Evolutionary conservation across 192 early-diverging fungal species (phyloP), one percentile per base, ranked within the genome.

Genomic region (Coemansia sp.): DNA sequence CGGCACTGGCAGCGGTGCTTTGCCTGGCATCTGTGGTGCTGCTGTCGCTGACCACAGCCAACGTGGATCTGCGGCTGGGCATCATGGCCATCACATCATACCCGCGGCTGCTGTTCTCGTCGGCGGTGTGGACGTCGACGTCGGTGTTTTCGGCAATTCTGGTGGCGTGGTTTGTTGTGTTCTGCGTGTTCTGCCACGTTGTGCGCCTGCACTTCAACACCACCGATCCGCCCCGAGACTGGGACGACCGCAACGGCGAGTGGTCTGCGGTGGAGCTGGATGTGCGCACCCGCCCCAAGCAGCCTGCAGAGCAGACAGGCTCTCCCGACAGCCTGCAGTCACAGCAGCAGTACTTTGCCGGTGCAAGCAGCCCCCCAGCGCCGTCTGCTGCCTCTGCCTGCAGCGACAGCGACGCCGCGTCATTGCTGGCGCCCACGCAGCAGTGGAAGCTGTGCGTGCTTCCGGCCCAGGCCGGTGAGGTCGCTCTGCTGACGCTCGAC

Each of bases 241-340:
- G 72, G 72, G 72, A 76, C 37, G 72, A 76, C 59, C 48, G 72
- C 15, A 76, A 76, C 40, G 72, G 72, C 59, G 72, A 68, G 40
- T 76, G 72, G 72, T 68, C 61, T 2, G 66, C 69, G 14, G 54
- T 76, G 9, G 72, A 76, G 51, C 66, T 76, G 19, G 72, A 69
- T 46, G 72, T 76, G 37, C 33, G 66, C 7, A 19, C 61, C 6
- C 49, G 45, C 21, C 57, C 65, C 8, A 75, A 75, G 35, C 30
- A 50, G 36, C 36, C 38, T 23, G 9, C 20, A 19, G 5, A 39
- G 36, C 12, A 33, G 44, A 26, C 23, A 4, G 15, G 12, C 4
- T 55, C 43, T 6, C 56, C 31, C 14, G 30, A 46, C 23, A 39
- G 33, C 20, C 45, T 23, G 26, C 20, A 31, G 28, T 19, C 19